These are phyloP conservation scores for Botrytis tulipae DNA, from an alignment of 2,329 filamentous ascomycete genomes.

Conservation along the genomic window DNA sequence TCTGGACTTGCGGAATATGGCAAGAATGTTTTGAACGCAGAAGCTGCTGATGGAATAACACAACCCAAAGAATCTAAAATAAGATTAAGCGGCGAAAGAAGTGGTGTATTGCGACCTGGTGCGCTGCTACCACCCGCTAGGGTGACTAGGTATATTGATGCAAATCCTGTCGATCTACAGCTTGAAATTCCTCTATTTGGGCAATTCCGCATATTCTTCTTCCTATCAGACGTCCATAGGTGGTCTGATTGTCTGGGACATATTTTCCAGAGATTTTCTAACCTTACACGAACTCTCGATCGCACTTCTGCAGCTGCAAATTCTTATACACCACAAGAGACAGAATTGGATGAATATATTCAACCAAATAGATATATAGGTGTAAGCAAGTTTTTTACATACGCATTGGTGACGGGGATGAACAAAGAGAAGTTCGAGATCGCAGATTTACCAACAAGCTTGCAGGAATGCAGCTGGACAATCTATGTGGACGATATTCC, in stretches of 20 bases:
- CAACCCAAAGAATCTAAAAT: background rate
- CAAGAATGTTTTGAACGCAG: conserved; percentile 60
- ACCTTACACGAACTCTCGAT: conserved; percentile 54
- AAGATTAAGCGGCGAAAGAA: conserved; percentile 37
- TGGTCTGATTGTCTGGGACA: conserved; percentile 57
- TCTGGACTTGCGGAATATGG: conserved; percentile 69
- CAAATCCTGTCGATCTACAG: conserved; percentile 74
- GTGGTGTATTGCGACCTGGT: conserved; percentile 44
- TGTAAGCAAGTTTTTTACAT: conserved; percentile 68
- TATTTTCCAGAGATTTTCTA: conserved; percentile 55
- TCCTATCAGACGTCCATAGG: conserved; percentile 60
- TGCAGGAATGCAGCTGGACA: conserved; percentile 67
- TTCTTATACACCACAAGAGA: conserved; percentile 59
- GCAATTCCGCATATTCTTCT: conserved; percentile 73
- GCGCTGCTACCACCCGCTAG: conserved; percentile 58
- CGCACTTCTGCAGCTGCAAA: conserved; percentile 58
- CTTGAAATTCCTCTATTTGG: conserved; percentile 75
- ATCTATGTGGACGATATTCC: conserved; percentile 69
- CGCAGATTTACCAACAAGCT: conserved; percentile 57
- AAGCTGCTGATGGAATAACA: background rate
- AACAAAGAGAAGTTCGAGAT: conserved; percentile 64
- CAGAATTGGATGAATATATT: conserved; percentile 63
- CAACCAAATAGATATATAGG: conserved; percentile 67
- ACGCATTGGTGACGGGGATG: conserved; percentile 65
- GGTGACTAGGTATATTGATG: conserved; percentile 72